These are phyloP conservation scores for Erythrophleum fordii DNA, from an alignment of 306 rosid species.

Conservation along the genomic window DNA sequence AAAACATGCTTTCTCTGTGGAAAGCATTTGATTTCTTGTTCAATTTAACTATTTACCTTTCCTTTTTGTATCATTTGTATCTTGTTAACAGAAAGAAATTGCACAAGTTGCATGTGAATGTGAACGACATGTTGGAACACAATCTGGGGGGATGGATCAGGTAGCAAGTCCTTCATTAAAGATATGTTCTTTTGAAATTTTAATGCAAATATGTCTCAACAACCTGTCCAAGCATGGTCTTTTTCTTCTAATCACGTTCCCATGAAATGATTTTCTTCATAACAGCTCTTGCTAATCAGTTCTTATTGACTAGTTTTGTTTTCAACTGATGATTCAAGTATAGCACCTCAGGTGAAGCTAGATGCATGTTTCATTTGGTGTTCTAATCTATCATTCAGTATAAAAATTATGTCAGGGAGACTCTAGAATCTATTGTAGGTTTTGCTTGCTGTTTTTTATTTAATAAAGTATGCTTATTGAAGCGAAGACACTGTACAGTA, in stretches of 20 bases:
- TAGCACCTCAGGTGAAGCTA: not conserved
- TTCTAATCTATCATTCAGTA: not conserved
- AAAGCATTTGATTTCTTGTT: constrained; percentile 9
- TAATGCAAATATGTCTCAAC: not conserved
- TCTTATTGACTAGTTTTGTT: not conserved
- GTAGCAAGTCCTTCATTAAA: constrained; percentile 28
- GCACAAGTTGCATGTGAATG: constrained; percentile 78
- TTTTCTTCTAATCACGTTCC: not conserved
- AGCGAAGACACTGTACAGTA: not conserved
- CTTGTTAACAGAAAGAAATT: constrained; percentile 63
- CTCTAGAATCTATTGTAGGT: not conserved
- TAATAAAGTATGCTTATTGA: not conserved
- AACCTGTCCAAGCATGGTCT: not conserved
- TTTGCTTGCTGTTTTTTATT: not conserved
- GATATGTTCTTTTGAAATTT: not conserved
- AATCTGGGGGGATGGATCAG: constrained; percentile 90
- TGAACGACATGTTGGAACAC: constrained; percentile 78
- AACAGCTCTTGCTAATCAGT: not conserved
- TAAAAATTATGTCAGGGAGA: not conserved
- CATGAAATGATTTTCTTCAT: not conserved
- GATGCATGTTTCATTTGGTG: not conserved
- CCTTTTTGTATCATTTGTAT: constrained; percentile 22
- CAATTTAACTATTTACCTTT: not conserved
- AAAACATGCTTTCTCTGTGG: not conserved
- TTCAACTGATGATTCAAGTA: not conserved